Percentiles rank a stretch among this genome's conserved stretches.
Evolutionary conservation across 148 eudicot genomes (phyloP).

Genomic region (Tetragonia tetragonoides): DNA sequence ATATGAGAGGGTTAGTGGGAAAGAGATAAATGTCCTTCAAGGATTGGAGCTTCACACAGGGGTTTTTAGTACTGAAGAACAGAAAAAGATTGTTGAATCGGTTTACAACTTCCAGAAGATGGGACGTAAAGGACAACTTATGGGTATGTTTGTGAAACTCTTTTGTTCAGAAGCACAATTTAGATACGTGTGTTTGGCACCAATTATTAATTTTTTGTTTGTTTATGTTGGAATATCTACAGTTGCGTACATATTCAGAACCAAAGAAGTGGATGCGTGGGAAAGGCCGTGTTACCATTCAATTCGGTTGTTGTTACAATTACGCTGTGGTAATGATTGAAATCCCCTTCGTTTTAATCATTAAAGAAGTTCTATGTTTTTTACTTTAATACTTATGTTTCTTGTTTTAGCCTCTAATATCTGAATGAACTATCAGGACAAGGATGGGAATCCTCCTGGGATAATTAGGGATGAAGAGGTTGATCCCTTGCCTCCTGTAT

Average conservation of each 20-base stretch:
- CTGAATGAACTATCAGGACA: constrained; percentile 40
- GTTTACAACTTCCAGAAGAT: constrained; percentile 49
- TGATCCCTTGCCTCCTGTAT: constrained; percentile 58
- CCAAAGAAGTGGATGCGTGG: constrained; percentile 70
- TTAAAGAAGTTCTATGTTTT: neutral
- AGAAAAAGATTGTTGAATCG: constrained; percentile 51
- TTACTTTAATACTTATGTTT: neutral
- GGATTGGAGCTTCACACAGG: constrained; percentile 60
- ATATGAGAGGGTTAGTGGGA: constrained; percentile 47
- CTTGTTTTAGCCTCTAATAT: neutral
- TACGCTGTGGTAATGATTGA: constrained; percentile 47
- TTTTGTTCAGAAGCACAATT: neutral
- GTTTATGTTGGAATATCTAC: neutral
- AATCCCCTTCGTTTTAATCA: neutral
- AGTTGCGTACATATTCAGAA: constrained; percentile 55
- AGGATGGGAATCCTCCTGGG: constrained; percentile 61
- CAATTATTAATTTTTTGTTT: neutral
- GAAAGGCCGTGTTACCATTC: constrained; percentile 64
- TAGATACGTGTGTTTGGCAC: neutral
- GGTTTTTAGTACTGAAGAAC: constrained; percentile 53
- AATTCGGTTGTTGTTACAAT: constrained; percentile 68
- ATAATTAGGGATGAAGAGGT: constrained; percentile 61
- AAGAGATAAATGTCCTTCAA: constrained; percentile 44
- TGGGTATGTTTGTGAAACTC: constrained; percentile 35
- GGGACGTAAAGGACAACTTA: constrained; percentile 57